Conservation (phyloP, 2,329 filamentous ascomycete species). For the Teratosphaeria nubilosa region DNA sequence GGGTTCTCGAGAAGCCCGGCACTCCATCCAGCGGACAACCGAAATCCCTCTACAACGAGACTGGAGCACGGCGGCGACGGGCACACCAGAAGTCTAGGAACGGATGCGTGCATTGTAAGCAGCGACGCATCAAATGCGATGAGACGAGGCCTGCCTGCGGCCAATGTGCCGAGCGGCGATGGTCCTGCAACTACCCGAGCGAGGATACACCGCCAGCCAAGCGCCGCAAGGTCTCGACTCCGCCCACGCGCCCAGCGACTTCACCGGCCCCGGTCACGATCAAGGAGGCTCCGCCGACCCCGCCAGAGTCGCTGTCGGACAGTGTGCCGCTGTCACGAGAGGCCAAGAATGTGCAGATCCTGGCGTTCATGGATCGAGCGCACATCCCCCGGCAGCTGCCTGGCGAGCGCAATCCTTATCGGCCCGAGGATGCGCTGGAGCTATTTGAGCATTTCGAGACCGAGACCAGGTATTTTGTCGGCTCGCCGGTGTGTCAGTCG, state of each 20-base stretch:
- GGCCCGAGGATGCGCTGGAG: conserved; percentile 5
- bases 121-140: conserved; percentile 16
- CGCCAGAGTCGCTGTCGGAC: not conserved
- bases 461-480: conserved; percentile 5
- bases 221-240: not conserved
- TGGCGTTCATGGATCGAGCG: conserved; percentile 2
- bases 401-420: conserved; percentile 1
- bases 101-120: conserved; percentile 14
- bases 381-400: conserved; percentile 1
- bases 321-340: not conserved
- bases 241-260: not conserved
- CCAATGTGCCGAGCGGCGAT: conserved; percentile 11
- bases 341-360: conserved; percentile 1
- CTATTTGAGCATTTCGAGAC: conserved; percentile 10
- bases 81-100: conserved; percentile 10
- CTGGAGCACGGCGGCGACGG: conserved; percentile 4
- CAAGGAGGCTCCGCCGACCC: not conserved
- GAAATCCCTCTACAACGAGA: conserved; percentile 6
- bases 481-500: conserved; percentile 5
- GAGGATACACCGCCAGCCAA: not conserved
- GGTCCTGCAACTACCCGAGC: conserved; percentile 5
- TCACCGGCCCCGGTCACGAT: not conserved
- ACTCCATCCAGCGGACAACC: not conserved
- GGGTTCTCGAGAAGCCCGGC: conserved; percentile 6
- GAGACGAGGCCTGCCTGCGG: conserved; percentile 12